These are phyloP conservation scores for Kazachstania viticola DNA, from an alignment of 805 yeast species.

Conservation along the genomic window DNA sequence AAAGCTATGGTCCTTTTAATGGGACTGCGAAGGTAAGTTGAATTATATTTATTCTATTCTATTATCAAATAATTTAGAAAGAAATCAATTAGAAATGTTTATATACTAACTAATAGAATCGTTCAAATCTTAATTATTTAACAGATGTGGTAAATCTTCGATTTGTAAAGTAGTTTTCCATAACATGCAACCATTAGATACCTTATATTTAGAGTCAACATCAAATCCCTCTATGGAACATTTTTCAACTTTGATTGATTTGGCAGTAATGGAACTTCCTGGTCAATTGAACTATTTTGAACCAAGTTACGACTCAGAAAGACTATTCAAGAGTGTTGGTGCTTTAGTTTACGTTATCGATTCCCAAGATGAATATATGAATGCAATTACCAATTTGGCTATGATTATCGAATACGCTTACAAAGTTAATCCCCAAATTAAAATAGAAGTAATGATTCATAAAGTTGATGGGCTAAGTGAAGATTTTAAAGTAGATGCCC, in stretches of 20 bases:
- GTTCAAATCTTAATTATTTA: background rate
- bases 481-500: slow-evolving; percentile 88
- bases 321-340: slow-evolving; percentile 70
- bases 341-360: slow-evolving; percentile 92
- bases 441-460: slow-evolving; percentile 87
- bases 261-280: slow-evolving; percentile 87
- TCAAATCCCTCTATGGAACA: slow-evolving; percentile 79
- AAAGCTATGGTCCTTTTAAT: slow-evolving; percentile 76
- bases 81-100: too few relatives aligned
- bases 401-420: slow-evolving; percentile 82
- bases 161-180: slow-evolving; percentile 93
- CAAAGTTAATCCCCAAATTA: slow-evolving; percentile 70
- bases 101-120: slow-evolving; percentile 1
- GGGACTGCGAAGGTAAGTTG: slow-evolving; percentile 68
- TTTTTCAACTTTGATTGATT: slow-evolving; percentile 71
- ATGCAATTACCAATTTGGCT: slow-evolving; percentile 80
- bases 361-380: slow-evolving; percentile 87
- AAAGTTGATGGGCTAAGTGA: slow-evolving; percentile 92
- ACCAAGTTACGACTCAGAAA: slow-evolving; percentile 68
- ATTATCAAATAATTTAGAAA: background rate
- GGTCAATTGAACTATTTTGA: slow-evolving; percentile 88
- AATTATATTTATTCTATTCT: too few relatives aligned
- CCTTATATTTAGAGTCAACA: slow-evolving; percentile 81
- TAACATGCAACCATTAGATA: slow-evolving; percentile 91
- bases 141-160: slow-evolving; percentile 82